A percentile compares a stretch with the other conserved stretches of the same genome.
These are phyloP conservation scores for Gamarada debralockiae DNA, from an alignment of 495 filamentous ascomycete species.

Conservation along the genomic window DNA sequence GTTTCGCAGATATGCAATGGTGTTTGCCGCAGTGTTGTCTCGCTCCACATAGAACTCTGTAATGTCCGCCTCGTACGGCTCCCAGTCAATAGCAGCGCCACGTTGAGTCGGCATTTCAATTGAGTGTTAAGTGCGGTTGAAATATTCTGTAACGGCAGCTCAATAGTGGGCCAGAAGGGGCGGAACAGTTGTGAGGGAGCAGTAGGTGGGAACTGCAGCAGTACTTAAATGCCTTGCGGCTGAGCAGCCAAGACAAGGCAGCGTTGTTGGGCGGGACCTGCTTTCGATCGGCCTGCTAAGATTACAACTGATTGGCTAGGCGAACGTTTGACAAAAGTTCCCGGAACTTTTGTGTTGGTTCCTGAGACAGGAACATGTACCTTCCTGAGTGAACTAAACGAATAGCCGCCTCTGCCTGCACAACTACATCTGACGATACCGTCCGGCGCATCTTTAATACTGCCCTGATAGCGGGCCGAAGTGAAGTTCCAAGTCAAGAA, in stretches of 20 bases:
- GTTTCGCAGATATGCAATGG: slow-evolving; percentile 9
- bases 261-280: too few relatives aligned
- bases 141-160: slow-evolving; percentile 4
- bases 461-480: too few relatives aligned
- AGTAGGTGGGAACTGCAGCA: slow-evolving; percentile 2
- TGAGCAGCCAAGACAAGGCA: too few relatives aligned
- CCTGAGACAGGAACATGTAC: background rate
- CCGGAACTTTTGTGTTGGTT: slow-evolving; percentile 8
- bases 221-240: slow-evolving; percentile 8
- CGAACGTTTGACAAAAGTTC: slow-evolving; percentile 9
- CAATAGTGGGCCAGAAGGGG: slow-evolving; percentile 3
- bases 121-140: slow-evolving; percentile 1
- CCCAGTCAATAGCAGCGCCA: slow-evolving; percentile 9
- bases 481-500: too few relatives aligned
- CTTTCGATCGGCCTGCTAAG: too few relatives aligned
- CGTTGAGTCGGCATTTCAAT: slow-evolving; percentile 5
- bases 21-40: slow-evolving; percentile 5
- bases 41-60: slow-evolving; percentile 9
- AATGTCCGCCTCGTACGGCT: slow-evolving; percentile 9
- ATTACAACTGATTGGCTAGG: background rate
- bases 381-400: background rate
- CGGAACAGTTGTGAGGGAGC: slow-evolving; percentile 5
- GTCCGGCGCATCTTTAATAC: too few relatives aligned
- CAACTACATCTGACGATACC: background rate
- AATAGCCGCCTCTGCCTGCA: background rate